These are phyloP conservation scores for Nannochloropsis limnetica DNA, from an alignment of 352 stramenopile species.

Conservation along the genomic window DNA sequence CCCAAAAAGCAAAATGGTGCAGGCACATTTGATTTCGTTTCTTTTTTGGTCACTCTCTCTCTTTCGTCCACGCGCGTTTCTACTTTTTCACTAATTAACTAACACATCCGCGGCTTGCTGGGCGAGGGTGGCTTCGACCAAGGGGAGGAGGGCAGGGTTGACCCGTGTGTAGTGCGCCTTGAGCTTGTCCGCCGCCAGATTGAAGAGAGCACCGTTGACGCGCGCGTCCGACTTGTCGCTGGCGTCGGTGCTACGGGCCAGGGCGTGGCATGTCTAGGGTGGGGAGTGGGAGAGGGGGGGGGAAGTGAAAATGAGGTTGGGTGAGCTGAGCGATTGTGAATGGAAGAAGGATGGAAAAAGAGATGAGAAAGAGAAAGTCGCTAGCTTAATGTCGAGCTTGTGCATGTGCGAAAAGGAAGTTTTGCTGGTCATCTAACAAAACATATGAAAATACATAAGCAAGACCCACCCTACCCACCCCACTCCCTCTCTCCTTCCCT, in stretches of 20 bases:
- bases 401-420: background rate
- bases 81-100: background rate
- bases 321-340: background rate
- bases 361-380: background rate
- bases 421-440: too few relatives aligned
- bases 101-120: background rate
- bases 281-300: background rate
- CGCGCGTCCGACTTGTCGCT: background rate
- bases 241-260: background rate
- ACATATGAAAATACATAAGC: background rate
- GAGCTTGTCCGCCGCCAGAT: conserved; percentile 27
- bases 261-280: background rate
- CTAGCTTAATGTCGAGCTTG: background rate
- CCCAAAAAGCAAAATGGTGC: background rate
- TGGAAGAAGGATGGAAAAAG: background rate
- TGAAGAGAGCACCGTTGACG: conserved; percentile 9
- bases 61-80: background rate
- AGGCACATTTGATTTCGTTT: background rate
- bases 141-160: background rate
- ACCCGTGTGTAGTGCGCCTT: conserved; percentile 12
- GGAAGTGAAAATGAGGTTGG: background rate
- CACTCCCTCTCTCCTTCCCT: background rate
- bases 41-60: background rate
- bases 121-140: background rate
- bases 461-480: background rate